A percentile compares a stretch with the other conserved stretches of the same genome.
Evolutionary conservation across 306 rosid genomes (phyloP).

Genomic region (Cicer cuneatum): DNA sequence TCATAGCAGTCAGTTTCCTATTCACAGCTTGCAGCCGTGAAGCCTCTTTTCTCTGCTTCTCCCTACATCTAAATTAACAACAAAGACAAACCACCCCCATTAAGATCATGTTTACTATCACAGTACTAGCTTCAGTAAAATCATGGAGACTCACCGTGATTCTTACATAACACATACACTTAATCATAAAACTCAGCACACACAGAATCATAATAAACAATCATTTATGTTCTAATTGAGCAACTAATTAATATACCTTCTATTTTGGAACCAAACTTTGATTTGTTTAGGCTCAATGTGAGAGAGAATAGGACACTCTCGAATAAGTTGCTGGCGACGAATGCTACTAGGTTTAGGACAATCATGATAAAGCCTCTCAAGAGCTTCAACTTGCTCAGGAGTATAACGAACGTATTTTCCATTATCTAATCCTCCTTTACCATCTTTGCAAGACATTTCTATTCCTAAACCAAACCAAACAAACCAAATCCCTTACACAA

Average conservation of each 20-base stretch:
- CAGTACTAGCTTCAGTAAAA: too few relatives aligned
- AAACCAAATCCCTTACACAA: not conserved
- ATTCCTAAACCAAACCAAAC: not conserved
- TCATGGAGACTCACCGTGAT: too few relatives aligned
- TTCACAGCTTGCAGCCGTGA: constrained; percentile 89
- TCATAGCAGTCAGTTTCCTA: constrained; percentile 94
- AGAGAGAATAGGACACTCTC: constrained; percentile 94
- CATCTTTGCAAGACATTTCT: constrained; percentile 99
- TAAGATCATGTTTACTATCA: too few relatives aligned
- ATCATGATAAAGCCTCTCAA: constrained; percentile 92
- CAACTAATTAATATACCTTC: constrained; percentile 60
- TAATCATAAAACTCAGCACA: not conserved
- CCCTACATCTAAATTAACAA: constrained; percentile 72
- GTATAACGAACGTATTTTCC: constrained; percentile 96
- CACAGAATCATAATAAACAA: not conserved
- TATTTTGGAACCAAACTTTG: constrained; percentile 96
- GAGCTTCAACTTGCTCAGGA: constrained; percentile 99
- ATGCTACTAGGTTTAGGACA: constrained; percentile 98
- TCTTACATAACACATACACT: too few relatives aligned
- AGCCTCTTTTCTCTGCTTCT: constrained; percentile 97
- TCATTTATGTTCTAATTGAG: too few relatives aligned
- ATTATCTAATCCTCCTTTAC: constrained; percentile 68
- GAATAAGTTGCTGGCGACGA: constrained; percentile 95
- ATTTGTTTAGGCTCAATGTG: constrained; percentile 94
- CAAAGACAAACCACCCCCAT: not conserved